Conservation (phyloP, 2,329 filamentous ascomycete genomes). For the Sclerotinia subarctica region DNA sequence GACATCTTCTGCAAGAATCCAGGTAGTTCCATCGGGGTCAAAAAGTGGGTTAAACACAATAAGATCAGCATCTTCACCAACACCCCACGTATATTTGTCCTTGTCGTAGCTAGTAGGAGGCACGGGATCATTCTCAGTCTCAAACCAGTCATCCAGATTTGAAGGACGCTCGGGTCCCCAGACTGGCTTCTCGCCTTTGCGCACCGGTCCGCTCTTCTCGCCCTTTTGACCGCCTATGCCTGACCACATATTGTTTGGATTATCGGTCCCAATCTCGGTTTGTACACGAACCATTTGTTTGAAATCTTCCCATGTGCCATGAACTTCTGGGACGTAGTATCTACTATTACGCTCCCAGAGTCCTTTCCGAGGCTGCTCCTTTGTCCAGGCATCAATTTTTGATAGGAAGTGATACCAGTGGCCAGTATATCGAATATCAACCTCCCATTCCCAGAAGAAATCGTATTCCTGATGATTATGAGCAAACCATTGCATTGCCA, state of each 20-base stretch:
- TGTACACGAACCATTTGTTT: conserved; percentile 73
- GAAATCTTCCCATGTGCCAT: conserved; percentile 79
- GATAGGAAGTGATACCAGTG: conserved; percentile 77
- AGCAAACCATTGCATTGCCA: conserved; percentile 94
- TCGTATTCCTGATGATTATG: conserved; percentile 86
- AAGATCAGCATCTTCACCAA: conserved; percentile 85
- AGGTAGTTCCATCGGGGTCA: conserved; percentile 82
- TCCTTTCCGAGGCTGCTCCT: conserved; percentile 71
- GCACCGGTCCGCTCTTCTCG: conserved; percentile 29
- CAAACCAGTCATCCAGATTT: conserved; percentile 67
- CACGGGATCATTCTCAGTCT: conserved; percentile 66
- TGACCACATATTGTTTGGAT: conserved; percentile 65
- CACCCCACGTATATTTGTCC: conserved; percentile 82
- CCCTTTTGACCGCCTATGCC: conserved; percentile 42
- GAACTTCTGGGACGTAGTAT: conserved; percentile 73
- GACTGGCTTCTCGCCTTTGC: conserved; percentile 59
- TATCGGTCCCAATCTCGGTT: conserved; percentile 65
- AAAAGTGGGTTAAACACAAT: conserved; percentile 92
- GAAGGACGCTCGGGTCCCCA: conserved; percentile 80
- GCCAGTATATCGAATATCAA: conserved; percentile 86
- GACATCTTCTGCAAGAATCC: conserved; percentile 78
- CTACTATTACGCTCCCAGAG: conserved; percentile 77
- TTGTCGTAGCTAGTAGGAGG: conserved; percentile 72
- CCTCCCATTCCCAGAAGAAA: conserved; percentile 93
- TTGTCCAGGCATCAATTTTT: conserved; percentile 67